A percentile compares a stretch with the other conserved stretches of the same genome.
Conservation (phyloP, 129 eudicot genomes). For the Cynara cardunculus region DNA sequence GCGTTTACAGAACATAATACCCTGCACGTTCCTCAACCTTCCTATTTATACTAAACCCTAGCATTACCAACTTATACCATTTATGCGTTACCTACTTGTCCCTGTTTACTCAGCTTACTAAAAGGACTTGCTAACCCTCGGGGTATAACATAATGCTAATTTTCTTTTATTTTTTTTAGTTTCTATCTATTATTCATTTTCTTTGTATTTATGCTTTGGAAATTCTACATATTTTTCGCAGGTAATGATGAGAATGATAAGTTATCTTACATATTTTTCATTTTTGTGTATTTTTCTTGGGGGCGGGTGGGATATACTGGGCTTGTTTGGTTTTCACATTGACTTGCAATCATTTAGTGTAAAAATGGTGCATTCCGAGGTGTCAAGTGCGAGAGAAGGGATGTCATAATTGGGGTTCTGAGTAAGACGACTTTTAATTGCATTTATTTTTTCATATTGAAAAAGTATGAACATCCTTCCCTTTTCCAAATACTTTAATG, state of each 20-base stretch:
- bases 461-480: not conserved
- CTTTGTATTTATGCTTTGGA: not conserved
- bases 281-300: not conserved
- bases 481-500: not conserved
- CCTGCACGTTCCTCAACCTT: too few species aligned
- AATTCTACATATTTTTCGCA: not conserved
- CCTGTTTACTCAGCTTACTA: too few species aligned
- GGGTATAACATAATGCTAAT: not conserved
- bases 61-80: too few species aligned
- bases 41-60: too few species aligned
- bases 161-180: not conserved
- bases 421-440: not conserved
- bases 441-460: not conserved
- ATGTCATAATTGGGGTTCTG: constrained; percentile 8
- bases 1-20: too few species aligned
- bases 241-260: not conserved
- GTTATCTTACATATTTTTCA: not conserved
- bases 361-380: not conserved
- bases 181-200: not conserved
- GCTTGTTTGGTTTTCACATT: too few species aligned
- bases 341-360: not conserved
- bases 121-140: too few species aligned
- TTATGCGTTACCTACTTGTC: too few species aligned
- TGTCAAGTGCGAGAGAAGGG: constrained; percentile 13
- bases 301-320: not conserved